These are phyloP conservation scores for Tuber indicum DNA, from an alignment of 495 filamentous ascomycete genomes.

Conservation along the genomic window DNA sequence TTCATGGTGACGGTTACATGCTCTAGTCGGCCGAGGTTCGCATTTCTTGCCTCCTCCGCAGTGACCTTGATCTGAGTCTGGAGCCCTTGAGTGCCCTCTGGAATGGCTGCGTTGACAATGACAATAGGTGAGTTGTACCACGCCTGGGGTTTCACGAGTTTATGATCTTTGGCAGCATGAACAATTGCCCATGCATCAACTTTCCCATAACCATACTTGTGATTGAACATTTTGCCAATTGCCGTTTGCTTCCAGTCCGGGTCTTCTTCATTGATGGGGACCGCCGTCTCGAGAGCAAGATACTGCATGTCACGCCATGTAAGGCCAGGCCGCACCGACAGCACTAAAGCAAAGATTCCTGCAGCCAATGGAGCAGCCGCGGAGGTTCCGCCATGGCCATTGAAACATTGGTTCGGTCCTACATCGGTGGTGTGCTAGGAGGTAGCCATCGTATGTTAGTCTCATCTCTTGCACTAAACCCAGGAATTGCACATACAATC, in stretches of 20 bases:
- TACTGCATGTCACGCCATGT: constrained; percentile 95
- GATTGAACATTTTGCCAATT: constrained; percentile 79
- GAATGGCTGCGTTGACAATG: constrained; percentile 76
- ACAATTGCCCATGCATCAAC: constrained; percentile 81
- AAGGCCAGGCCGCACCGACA: constrained; percentile 77
- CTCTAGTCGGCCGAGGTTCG: constrained; percentile 79
- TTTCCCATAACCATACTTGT: constrained; percentile 93
- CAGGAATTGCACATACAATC: constrained; percentile 52
- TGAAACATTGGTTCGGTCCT: constrained; percentile 69
- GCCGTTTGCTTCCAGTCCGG: constrained; percentile 72
- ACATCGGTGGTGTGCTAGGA: constrained; percentile 84
- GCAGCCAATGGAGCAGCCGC: constrained; percentile 89
- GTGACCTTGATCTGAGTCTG: constrained; percentile 72
- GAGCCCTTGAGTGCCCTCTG: constrained; percentile 76
- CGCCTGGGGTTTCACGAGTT: constrained; percentile 89
- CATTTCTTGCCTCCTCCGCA: constrained; percentile 62
- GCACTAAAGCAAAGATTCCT: constrained; percentile 85
- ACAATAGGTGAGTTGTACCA: constrained; percentile 94
- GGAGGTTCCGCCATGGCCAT: constrained; percentile 85
- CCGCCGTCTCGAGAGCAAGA: constrained; percentile 73
- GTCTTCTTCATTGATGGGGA: constrained; percentile 68
- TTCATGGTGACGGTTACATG: constrained; percentile 99
- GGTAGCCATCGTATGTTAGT: neutral
- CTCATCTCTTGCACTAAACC: neutral
- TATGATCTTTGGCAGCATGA: constrained; percentile 75